phyloP scores from a whole-genome alignment of 495 filamentous ascomycete genomes.

The Podospora conica region DNA sequence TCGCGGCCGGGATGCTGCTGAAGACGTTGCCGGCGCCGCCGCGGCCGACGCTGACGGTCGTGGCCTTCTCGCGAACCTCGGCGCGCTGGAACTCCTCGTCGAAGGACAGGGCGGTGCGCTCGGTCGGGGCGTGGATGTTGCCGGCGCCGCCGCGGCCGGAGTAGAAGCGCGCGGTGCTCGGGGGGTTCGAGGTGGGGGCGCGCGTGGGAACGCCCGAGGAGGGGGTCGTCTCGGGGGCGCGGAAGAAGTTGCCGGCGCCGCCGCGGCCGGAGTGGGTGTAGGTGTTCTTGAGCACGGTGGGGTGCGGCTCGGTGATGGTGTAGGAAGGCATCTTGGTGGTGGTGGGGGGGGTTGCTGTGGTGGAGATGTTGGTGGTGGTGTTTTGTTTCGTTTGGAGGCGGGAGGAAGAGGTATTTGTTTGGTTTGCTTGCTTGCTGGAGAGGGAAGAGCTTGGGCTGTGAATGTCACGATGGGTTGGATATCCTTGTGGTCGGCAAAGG shows the following conservation, averaged over 20 bases:
- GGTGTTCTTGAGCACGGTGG: conserved; percentile 55
- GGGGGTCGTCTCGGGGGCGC: conserved; percentile 55
- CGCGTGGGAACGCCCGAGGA: conserved; percentile 33
- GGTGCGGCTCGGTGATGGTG: conserved; percentile 76
- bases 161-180: conserved; percentile 52
- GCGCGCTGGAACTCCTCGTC: conserved; percentile 80
- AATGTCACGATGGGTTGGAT: background rate
- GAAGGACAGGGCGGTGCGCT: conserved; percentile 75
- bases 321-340: conserved; percentile 43
- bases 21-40: conserved; percentile 83
- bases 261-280: conserved; percentile 78
- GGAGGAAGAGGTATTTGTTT: background rate
- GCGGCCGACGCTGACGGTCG: conserved; percentile 66
- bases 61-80: conserved; percentile 51
- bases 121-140: conserved; percentile 63
- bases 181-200: conserved; percentile 12
- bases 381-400: background rate
- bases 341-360: background rate
- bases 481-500: background rate
- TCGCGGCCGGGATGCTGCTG: conserved; percentile 11
- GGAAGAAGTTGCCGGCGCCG: conserved; percentile 81
- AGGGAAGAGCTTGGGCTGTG: background rate
- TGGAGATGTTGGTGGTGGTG: background rate
- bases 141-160: conserved; percentile 86
- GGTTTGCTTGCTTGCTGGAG: background rate